Percentiles rank a stretch among this genome's conserved stretches.
Evolutionary conservation across 73 alveolate species (phyloP).

Genomic region (Loxodes magnus): DNA sequence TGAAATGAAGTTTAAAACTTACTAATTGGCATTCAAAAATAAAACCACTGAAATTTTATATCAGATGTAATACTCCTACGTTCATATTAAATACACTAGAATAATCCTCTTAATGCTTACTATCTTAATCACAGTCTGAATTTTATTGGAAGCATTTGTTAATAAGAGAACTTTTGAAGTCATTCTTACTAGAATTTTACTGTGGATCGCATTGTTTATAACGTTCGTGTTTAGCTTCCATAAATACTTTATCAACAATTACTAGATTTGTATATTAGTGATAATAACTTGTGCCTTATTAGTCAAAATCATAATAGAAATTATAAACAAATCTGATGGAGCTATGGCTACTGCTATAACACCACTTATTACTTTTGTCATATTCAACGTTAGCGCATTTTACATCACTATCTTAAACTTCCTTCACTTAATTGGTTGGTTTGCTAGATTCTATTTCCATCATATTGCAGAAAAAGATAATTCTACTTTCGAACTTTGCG

Average conservation of each 20-base stretch:
- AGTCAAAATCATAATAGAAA: constrained; percentile 2
- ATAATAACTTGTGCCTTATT: neutral
- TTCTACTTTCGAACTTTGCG: neutral
- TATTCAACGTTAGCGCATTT: constrained; percentile 1
- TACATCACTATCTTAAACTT: neutral
- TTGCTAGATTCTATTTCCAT: neutral
- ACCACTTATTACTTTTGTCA: constrained; percentile 3
- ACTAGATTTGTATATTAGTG: neutral
- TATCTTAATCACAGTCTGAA: too few species aligned
- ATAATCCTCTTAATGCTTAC: too few species aligned
- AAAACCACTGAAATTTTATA: too few species aligned
- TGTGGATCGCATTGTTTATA: too few species aligned
- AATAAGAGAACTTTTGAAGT: too few species aligned
- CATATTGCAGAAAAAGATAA: neutral
- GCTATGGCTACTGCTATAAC: constrained; percentile 7
- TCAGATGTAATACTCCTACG: too few species aligned
- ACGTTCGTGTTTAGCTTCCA: too few species aligned
- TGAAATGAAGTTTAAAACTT: too few species aligned
- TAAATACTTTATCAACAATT: neutral
- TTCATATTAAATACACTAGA: too few species aligned
- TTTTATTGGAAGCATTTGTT: too few species aligned
- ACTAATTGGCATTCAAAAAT: too few species aligned
- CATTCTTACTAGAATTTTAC: too few species aligned
- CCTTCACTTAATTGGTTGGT: neutral
- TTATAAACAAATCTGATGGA: neutral